Evolutionary conservation across 176 grass and related monocot genomes (phyloP).

Genomic region (Tillandsia fasciculata): DNA sequence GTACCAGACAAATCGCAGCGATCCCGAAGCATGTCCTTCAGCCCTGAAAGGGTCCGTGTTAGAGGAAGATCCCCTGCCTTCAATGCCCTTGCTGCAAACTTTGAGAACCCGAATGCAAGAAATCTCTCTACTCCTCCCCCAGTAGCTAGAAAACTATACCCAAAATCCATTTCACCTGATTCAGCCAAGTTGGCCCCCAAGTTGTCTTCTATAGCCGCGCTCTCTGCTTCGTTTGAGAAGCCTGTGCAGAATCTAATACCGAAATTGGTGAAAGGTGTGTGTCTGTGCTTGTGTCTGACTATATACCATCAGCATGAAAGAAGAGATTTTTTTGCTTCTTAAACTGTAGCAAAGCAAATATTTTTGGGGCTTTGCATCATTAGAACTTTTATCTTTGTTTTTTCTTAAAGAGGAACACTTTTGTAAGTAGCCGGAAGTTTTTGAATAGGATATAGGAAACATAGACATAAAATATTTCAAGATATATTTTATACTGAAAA

Average conservation of each 20-base stretch:
- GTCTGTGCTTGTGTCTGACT: not conserved
- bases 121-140: slow-evolving; percentile 97
- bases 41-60: slow-evolving; percentile 83
- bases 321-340: slow-evolving; percentile 1
- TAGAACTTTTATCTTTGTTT: too few species aligned
- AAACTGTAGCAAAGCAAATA: not conserved
- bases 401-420: too few species aligned
- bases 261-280: slow-evolving; percentile 87
- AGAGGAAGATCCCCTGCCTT: slow-evolving; percentile 94
- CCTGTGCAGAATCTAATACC: slow-evolving; percentile 83
- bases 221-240: slow-evolving; percentile 77
- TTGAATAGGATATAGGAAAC: too few species aligned
- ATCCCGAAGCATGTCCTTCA: slow-evolving; percentile 96
- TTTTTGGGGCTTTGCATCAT: too few species aligned
- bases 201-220: slow-evolving; percentile 42
- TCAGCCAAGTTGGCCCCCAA: slow-evolving; percentile 49
- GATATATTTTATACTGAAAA: too few species aligned
- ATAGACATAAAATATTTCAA: too few species aligned
- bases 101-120: slow-evolving; percentile 74
- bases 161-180: slow-evolving; percentile 48
- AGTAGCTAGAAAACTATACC: slow-evolving; percentile 47
- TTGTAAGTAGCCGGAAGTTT: too few species aligned
- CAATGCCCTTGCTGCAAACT: slow-evolving; percentile 91
- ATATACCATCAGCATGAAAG: not conserved
- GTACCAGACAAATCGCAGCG: slow-evolving; percentile 87